Evolutionary conservation across 2,329 filamentous ascomycete species (phyloP), one percentile per base, ranked within the genome.

Genomic region (Aureobasidium mangrovei): DNA sequence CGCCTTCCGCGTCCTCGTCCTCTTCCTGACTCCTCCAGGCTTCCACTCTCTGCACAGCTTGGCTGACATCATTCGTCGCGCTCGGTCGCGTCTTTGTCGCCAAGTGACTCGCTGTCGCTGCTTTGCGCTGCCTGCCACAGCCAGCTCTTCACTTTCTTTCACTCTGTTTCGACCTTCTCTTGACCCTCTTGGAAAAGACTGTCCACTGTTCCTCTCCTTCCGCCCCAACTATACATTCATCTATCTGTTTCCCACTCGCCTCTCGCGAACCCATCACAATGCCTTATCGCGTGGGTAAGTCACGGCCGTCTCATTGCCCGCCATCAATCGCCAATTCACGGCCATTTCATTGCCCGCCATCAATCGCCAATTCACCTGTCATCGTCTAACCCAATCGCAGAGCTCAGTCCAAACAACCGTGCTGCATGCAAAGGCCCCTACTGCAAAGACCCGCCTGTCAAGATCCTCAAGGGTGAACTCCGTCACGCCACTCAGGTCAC

Each of bases 391-490:
- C 26, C 18, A 4, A 4, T n/a, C 18, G 27, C 59, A 94, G 90
- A 95, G 69, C 61, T 85, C 32, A 80, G 86, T n/a, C 71, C 76
- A 43, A 85, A 79, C 66, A 80, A 77, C 63, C 85, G 90, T 56
- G 88, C 91, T 52, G 80, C 74, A 48, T 97, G 91, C 73, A 78
- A 83, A 59, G 84, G 84, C 65, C 76, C 74, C 4, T 76, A 83
- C 59, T 96, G 91, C 77, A 90, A 90, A 69, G 77, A 85, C 2
- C 72, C 71, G 1, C 74, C 65, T 1, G 66, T 77, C 64, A 95
- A 95, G 72, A 88, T 95, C 64, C 61, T 64, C 28, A 95, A 95
- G 72, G 88, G 85, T 54, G 82, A 88, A 60, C 72, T 95, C 2
- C 85, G 91, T 54, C 80, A 90, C 52, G 91, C 87, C 40, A 78